Evolutionary conservation across 768 basidiomycete genomes (phyloP).

Genomic region (Leucocoprinus sp.): DNA sequence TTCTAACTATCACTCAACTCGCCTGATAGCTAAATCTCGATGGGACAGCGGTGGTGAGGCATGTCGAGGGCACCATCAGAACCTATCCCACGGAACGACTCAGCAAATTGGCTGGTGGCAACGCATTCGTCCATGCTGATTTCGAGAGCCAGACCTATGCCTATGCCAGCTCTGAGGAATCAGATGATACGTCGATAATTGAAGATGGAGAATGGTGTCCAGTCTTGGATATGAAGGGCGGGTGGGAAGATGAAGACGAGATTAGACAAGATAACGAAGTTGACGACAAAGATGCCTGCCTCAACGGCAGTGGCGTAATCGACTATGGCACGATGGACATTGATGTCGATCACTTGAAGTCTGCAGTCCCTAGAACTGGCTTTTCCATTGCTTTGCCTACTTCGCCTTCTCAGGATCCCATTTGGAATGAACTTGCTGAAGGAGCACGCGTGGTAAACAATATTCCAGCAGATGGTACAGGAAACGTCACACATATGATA

Average conservation of each 20-base stretch:
- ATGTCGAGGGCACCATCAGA: slow-evolving; percentile 46
- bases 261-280: slow-evolving; percentile 17
- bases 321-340: slow-evolving; percentile 1
- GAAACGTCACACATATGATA: background rate
- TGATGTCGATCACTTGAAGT: slow-evolving; percentile 1
- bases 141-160: slow-evolving; percentile 38
- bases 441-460: slow-evolving; percentile 3
- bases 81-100: slow-evolving; percentile 59
- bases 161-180: slow-evolving; percentile 33
- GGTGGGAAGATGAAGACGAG: slow-evolving; percentile 26
- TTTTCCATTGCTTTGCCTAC: slow-evolving; percentile 1
- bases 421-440: slow-evolving; percentile 5
- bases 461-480: background rate
- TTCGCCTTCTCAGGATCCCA: slow-evolving; percentile 1
- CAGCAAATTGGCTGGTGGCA: slow-evolving; percentile 71
- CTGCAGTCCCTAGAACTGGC: background rate
- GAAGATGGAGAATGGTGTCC: slow-evolving; percentile 38
- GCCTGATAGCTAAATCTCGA: slow-evolving; percentile 55
- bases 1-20: slow-evolving; percentile 11
- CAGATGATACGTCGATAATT: slow-evolving; percentile 35
- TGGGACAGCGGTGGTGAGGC: slow-evolving; percentile 64
- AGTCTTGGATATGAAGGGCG: slow-evolving; percentile 27
- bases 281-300: slow-evolving; percentile 10
- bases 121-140: slow-evolving; percentile 64
- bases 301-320: background rate